Evolutionary conservation across 306 rosid species (phyloP), one percentile per base, ranked within the genome.

Genomic region (Hippophae rhamnoides): DNA sequence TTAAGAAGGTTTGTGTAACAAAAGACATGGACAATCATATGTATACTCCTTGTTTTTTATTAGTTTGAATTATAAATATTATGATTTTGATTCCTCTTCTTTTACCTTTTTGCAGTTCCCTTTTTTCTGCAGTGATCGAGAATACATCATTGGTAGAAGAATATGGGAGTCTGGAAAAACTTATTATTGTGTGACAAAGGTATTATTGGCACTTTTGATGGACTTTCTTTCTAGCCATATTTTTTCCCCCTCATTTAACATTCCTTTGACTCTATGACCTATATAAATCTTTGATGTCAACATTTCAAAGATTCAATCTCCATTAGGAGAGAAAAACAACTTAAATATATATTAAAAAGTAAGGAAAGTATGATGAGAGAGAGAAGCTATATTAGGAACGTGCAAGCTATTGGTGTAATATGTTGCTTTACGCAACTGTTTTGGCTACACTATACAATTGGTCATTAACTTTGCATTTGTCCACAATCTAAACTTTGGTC

Each of bases 61-160:
- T 68, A 40, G 27, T 65, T 47, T 41, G 11, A 12, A 41, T 41
- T 58, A 61, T 41, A 47, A 47, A 49, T 14, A 3, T 13, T 61
- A 73, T 62, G 79, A 59, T 67, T 31, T 31, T 69, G 38, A 31
- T 63, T 54, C 66, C 51, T 65, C 68, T 57, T 53, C 56, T 52
- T 68, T 52, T 18, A 18, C 23, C 55, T 72, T 47, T 57, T 13
- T 72, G 74, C 78, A 93, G 99, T 93, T 93, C 74, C 99, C 99
- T 44, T 93, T 93, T 66, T 93, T 93, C 89, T 93, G 99, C 74
- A 93, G 97, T 57, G 99, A 93, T 75, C 90, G 99, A 58, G 99
- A 93, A 77, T 93, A 93, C 66, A 78, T 89, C 66, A 86, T 88
- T 66, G 97, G 94, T 72, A 85, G 99, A 77, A 82, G 95, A 80